A percentile compares a stretch with the other conserved stretches of the same genome.
These are phyloP conservation scores for Trichoderma sp. DNA, from an alignment of 2,329 filamentous ascomycete species.

Conservation along the genomic window DNA sequence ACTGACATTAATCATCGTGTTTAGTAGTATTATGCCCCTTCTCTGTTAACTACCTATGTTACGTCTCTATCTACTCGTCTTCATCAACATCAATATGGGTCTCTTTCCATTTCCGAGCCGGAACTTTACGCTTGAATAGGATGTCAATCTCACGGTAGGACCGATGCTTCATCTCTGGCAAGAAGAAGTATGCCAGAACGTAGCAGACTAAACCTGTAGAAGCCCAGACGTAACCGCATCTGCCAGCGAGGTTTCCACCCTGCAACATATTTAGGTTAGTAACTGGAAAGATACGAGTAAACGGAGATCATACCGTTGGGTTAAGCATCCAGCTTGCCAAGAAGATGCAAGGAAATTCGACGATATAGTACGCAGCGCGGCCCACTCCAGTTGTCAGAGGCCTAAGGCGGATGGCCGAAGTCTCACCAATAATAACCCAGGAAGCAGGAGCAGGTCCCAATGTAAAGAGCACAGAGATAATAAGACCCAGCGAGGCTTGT, in stretches of 20 bases:
- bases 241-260: conserved; percentile 2
- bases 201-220: background rate
- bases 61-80: background rate
- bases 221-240: conserved; percentile 2
- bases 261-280: background rate
- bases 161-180: background rate
- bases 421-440: conserved; percentile 5
- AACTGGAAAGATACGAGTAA: background rate
- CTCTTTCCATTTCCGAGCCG: background rate
- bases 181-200: background rate
- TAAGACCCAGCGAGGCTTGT: background rate
- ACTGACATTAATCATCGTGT: background rate
- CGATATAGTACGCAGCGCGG: background rate
- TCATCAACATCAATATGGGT: background rate
- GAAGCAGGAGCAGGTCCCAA: background rate
- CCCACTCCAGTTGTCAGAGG: conserved; percentile 6
- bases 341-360: conserved; percentile 5
- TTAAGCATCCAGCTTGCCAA: conserved; percentile 3
- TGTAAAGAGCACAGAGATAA: conserved; percentile 1
- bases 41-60: background rate
- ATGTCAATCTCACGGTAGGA: conserved; percentile 5
- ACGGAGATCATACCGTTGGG: background rate
- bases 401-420: background rate
- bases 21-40: background rate
- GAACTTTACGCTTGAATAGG: background rate